phyloP scores from a whole-genome alignment of 2,329 filamentous ascomycete species.

The Trichophyton schoenleinii region DNA sequence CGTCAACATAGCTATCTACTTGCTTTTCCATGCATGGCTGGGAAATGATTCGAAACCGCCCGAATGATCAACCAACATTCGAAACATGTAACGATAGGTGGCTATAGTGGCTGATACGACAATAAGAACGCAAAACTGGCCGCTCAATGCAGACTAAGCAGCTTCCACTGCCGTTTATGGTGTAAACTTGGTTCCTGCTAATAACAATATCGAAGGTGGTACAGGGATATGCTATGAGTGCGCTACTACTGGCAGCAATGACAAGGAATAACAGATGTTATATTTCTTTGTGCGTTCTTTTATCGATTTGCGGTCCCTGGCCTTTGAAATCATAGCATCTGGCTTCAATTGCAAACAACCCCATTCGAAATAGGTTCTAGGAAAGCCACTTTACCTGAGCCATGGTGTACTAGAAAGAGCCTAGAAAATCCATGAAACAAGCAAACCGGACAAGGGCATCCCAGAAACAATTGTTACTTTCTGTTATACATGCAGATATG shows the following conservation, averaged over 20 bases:
- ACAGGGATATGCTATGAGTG: too few species aligned
- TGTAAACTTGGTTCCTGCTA: too few species aligned
- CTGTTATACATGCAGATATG: too few species aligned
- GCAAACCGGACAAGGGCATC: neutral
- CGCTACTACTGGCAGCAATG: neutral
- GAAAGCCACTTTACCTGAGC: neutral
- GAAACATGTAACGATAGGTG: too few species aligned
- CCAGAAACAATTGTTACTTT: neutral
- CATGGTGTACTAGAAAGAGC: too few species aligned
- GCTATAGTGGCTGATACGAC: too few species aligned
- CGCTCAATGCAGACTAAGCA: too few species aligned
- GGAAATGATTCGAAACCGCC: neutral
- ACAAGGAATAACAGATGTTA: neutral
- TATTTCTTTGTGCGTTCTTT: neutral
- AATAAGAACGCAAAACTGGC: too few species aligned
- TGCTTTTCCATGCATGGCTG: neutral
- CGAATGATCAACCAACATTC: neutral
- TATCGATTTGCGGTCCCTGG: neutral
- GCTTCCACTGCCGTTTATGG: too few species aligned
- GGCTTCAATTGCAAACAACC: neutral
- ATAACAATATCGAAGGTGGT: too few species aligned
- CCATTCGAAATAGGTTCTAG: neutral
- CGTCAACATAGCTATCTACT: neutral
- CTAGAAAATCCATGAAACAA: neutral
- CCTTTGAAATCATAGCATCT: neutral